Evolutionary conservation across 805 yeast species (phyloP).

Genomic region (Candida railenensis): DNA sequence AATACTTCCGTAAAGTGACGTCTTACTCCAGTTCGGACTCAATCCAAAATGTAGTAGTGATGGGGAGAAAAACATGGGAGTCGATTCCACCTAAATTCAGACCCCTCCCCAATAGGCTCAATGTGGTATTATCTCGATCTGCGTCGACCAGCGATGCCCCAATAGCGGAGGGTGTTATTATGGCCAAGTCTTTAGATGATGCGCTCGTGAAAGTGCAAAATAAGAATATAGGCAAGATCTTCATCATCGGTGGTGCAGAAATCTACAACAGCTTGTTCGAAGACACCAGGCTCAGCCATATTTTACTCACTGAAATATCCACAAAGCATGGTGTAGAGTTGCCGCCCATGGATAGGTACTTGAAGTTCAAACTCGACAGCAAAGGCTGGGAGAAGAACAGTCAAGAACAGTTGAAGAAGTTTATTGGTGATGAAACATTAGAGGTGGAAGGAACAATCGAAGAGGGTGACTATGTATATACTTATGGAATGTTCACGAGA

Average conservation of each 20-base stretch:
- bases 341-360: constrained; percentile 70
- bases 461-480: constrained; percentile 46
- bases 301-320: constrained; percentile 69
- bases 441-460: constrained; percentile 22
- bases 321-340: constrained; percentile 18
- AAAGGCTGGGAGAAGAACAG: constrained; percentile 37
- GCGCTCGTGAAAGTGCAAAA: constrained; percentile 9
- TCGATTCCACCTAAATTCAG: constrained; percentile 83
- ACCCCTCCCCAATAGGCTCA: constrained; percentile 74
- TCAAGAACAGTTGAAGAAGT: constrained; percentile 32
- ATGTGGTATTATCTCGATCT: constrained; percentile 69
- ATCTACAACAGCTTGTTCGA: constrained; percentile 61
- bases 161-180: constrained; percentile 28
- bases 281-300: constrained; percentile 45
- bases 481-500: constrained; percentile 59
- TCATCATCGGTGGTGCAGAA: constrained; percentile 92
- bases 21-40: constrained; percentile 33
- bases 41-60: constrained; percentile 70
- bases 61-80: constrained; percentile 98
- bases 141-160: constrained; percentile 19
- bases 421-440: constrained; percentile 27
- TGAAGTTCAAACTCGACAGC: constrained; percentile 33
- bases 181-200: constrained; percentile 25
- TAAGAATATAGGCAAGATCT: constrained; percentile 53
- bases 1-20: constrained; percentile 78